Base-by-base conservation (phyloP, 805 yeast genomes). In the Candida corydali region DNA sequence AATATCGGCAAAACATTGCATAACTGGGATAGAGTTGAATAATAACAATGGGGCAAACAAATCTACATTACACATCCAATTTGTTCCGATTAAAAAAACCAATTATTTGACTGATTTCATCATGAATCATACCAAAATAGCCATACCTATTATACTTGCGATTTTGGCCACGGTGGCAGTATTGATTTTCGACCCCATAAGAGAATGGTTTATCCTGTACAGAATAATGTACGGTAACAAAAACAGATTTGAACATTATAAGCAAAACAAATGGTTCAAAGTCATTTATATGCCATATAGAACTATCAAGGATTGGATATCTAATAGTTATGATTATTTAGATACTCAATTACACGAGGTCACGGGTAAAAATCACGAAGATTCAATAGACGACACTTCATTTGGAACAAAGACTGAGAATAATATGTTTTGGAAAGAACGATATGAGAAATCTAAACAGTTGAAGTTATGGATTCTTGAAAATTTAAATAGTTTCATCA, bases 141-240 rank as follows among this genome's bases (percentile, higher is more conserved):
- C 91, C 1, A 68, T 91, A 17, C 98, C 98, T 0, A 58, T 85
- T 5, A 49, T 87, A 5, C 58, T 93, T 28, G 96, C 96, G 0
- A 38, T 88, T 1, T 43, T 87, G 9, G 89, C 97, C 3, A 82
- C 86, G 3, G 42, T 82, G 2, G 94, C 97, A 0, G 95, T 88
- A 29, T 53, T 85, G 22, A 73, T 93, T 29, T 93, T 93, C 59
- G 98, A 93, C 49, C 98, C 98, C 1, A 86, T 93, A 29, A 75
- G 98, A 54, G 82, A 83, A 44, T 82, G 80, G 59, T 80, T 79
- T 51, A 77, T 93, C 38, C 78, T 77, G 49, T 79, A 76, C 51
- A 86, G 85, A 51, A 78, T 93, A 38, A 75, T 82, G 4, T 76
- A 73, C 41, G 73, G 65, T 47, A 76, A 72, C 41, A 73, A 63